Evolutionary conservation across 805 yeast genomes (phyloP).

Genomic region (Candida vaughaniae): DNA sequence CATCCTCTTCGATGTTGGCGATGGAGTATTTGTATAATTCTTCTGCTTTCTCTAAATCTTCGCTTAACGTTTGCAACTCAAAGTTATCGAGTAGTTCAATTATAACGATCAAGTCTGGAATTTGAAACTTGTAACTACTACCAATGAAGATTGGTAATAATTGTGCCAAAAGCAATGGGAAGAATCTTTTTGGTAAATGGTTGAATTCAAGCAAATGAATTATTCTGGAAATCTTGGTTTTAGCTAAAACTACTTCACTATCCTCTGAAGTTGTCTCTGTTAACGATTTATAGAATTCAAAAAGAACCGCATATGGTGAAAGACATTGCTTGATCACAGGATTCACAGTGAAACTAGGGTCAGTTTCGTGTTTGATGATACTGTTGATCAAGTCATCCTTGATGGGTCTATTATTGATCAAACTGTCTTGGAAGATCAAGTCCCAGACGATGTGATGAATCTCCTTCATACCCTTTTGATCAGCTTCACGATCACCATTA

Average conservation of each 20-base stretch:
- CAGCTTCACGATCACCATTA: conserved; percentile 14
- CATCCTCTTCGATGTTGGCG: conserved; percentile 15
- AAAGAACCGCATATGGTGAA: conserved; percentile 68
- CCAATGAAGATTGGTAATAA: conserved; percentile 40
- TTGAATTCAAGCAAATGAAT: conserved; percentile 46
- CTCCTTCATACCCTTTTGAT: conserved; percentile 37
- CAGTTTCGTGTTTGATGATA: conserved; percentile 39
- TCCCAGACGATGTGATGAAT: conserved; percentile 56
- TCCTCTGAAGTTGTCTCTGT: conserved; percentile 10
- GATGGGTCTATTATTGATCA: conserved; percentile 51
- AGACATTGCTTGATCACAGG: conserved; percentile 66
- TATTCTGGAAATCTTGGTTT: conserved; percentile 40
- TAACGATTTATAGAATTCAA: conserved; percentile 44
- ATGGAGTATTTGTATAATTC: conserved; percentile 31
- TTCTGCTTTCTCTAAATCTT: conserved; percentile 29
- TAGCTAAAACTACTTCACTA: conserved; percentile 17
- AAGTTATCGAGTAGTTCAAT: conserved; percentile 40
- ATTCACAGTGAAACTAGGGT: conserved; percentile 36
- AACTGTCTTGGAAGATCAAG: conserved; percentile 57
- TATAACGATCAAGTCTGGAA: conserved; percentile 33
- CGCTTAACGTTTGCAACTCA: conserved; percentile 22
- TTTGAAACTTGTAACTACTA: conserved; percentile 16
- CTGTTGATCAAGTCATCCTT: conserved; percentile 58
- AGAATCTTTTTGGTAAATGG: conserved; percentile 47
- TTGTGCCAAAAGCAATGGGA: conserved; percentile 50